Conservation (phyloP, 1,139 yeast species). For the Spathaspora sp. region DNA sequence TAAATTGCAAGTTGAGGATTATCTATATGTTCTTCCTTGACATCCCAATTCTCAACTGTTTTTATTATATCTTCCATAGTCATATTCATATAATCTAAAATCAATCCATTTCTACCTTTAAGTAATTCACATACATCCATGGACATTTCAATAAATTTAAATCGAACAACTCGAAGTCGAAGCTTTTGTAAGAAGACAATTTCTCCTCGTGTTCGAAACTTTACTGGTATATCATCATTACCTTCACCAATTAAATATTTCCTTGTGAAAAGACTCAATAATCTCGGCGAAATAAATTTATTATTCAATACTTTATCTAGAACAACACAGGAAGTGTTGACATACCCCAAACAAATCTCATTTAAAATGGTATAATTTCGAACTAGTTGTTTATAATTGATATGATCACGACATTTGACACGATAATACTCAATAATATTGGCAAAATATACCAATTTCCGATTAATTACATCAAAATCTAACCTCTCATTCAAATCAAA, state of each 20-base stretch:
- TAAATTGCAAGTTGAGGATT: conserved; percentile 8
- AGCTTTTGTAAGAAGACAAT: conserved; percentile 6
- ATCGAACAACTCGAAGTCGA: conserved; percentile 9
- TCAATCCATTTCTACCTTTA: not conserved
- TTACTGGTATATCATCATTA: not conserved
- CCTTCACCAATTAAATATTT: not conserved
- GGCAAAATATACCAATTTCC: conserved; percentile 11
- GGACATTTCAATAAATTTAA: conserved; percentile 12
- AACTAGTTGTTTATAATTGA: conserved; percentile 4
- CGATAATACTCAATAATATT: not conserved
- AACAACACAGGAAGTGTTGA: conserved; percentile 6
- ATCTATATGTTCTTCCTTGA: conserved; percentile 1
- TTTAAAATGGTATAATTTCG: conserved; percentile 1
- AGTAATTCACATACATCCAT: conserved; percentile 3
- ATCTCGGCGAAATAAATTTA: conserved; percentile 10
- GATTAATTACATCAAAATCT: conserved; percentile 8
- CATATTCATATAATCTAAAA: not conserved
- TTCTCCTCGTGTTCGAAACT: conserved; percentile 5
- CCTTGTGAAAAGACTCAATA: conserved; percentile 4
- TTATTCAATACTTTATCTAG: conserved; percentile 8
- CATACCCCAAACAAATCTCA: not conserved
- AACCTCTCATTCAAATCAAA: conserved; percentile 22
- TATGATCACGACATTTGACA: not conserved
- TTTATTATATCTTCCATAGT: not conserved
- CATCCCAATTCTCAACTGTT: not conserved